Percentiles rank a stretch among this genome's conserved stretches.
phyloP scores from a whole-genome alignment of 768 basidiomycete genomes.

The Hypsizygus marmoreus region DNA sequence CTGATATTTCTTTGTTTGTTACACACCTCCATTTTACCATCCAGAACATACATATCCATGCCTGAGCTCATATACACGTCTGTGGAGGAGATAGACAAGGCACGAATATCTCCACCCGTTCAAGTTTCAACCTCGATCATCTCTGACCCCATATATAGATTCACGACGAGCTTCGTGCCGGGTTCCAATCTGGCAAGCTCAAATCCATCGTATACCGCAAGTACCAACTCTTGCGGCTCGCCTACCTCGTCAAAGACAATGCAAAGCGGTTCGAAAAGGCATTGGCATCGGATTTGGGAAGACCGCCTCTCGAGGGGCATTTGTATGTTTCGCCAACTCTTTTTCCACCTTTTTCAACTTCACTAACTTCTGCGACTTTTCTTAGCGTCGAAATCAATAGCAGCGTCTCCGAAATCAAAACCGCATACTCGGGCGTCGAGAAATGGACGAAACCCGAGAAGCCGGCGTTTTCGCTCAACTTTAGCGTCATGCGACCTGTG shows the following conservation, averaged over 20 bases:
- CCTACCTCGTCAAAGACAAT: conserved; percentile 77
- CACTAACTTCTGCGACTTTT: background rate
- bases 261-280: conserved; percentile 57
- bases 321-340: conserved; percentile 33
- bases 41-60: conserved; percentile 15
- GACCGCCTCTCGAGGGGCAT: conserved; percentile 59
- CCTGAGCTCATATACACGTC: conserved; percentile 46
- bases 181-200: conserved; percentile 67
- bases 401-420: conserved; percentile 51
- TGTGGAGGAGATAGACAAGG: conserved; percentile 55
- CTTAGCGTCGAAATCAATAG: conserved; percentile 62
- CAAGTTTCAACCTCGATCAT: background rate
- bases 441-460: conserved; percentile 74
- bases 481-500: conserved; percentile 58
- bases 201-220: conserved; percentile 70
- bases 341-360: background rate
- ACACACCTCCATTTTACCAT: too few species aligned
- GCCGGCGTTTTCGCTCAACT: conserved; percentile 57
- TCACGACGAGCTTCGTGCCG: conserved; percentile 52
- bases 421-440: conserved; percentile 62
- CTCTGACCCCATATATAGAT: conserved; percentile 40
- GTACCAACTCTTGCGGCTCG: conserved; percentile 74
- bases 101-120: conserved; percentile 18
- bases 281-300: conserved; percentile 61
- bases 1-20: too few species aligned